Evolutionary conservation across 2,329 filamentous ascomycete genomes (phyloP), one percentile per base, ranked within the genome.

Genomic region (Fonsecaea nubica): DNA sequence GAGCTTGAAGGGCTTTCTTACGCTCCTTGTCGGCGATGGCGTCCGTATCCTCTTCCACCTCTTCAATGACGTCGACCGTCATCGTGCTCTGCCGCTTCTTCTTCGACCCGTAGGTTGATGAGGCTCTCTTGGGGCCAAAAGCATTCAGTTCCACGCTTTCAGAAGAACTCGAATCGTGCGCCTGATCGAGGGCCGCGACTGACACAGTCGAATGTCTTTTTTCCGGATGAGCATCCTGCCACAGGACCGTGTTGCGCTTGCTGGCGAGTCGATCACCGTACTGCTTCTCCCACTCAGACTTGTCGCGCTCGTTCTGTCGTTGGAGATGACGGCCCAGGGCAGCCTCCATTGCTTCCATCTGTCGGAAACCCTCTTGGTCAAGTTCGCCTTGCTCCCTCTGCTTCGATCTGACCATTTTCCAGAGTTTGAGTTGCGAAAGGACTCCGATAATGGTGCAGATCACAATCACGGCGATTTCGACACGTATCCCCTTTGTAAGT

Each of bases 371-470:
- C 69, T 84, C 80, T n/a, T 80, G 74, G 30, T 80, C 77, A n/a
- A 79, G 75, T 25, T 77, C 78, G 42, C 82, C 81, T 67, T 79
- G 81, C 69, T 80, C 81, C 45, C 78, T 78, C 38, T 83, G 77
- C 63, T 82, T 80, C 64, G 84, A 80, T 67, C 83, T 87, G 66
- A 97, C 87, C 7, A 96, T 83, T 69, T 88, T 92, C 93, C 93
- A 97, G 13, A 97, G 81, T 73, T 90, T 92, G 72, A 95, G 82
- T 76, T 98, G 94, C 0, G 92, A 96, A 52, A 96, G 84, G 30
- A 97, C 81, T 2, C 93, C 93, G 18, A 91, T 82, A 9, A 92
- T 77, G 65, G 86, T 89, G 21, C 97, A 81, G 33, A 97, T 85
- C 60, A 97, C 80, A 30, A 91, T 90, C 0, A 87, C 86, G 0